phyloP scores from a whole-genome alignment of 352 stramenopile genomes.

The Phytophthora cryptogea region DNA sequence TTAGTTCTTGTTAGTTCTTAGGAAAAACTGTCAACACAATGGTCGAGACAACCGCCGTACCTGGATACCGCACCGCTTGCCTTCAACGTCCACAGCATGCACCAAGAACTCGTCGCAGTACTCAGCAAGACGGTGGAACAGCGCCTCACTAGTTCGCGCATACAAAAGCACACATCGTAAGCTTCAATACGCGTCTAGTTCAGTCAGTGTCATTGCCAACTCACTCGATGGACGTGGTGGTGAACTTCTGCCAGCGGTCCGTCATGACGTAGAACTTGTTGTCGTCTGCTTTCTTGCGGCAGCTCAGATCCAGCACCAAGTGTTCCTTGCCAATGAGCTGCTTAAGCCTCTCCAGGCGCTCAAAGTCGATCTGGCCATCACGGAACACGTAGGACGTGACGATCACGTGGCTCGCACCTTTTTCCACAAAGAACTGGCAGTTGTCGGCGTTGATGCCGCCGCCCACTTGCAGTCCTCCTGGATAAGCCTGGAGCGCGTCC shows the following conservation, averaged over 20 bases:
- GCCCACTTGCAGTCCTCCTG: conserved; percentile 94
- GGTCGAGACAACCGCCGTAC: conserved; percentile 28
- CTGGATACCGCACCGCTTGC: conserved; percentile 94
- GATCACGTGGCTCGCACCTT: conserved; percentile 97
- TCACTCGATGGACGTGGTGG: conserved; percentile 90
- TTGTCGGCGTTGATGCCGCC: conserved; percentile 94
- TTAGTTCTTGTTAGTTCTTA: neutral
- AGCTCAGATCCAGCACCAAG: conserved; percentile 96
- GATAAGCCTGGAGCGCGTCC: conserved; percentile 89
- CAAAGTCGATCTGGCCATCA: conserved; percentile 90
- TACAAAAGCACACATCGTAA: neutral
- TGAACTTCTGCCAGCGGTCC: conserved; percentile 98
- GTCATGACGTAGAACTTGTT: conserved; percentile 95
- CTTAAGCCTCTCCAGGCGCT: conserved; percentile 68
- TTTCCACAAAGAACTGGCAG: conserved; percentile 93
- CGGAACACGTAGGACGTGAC: conserved; percentile 98
- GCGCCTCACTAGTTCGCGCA: conserved; percentile 55
- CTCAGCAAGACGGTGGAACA: conserved; percentile 86
- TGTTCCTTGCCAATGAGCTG: conserved; percentile 78
- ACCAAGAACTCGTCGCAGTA: conserved; percentile 99
- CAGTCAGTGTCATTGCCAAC: neutral
- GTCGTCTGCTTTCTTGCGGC: conserved; percentile 88
- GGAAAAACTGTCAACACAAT: neutral
- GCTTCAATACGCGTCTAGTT: neutral
- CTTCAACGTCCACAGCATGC: conserved; percentile 98